phyloP scores from a whole-genome alignment of 257 asterid species.

The Scutellaria minor region DNA sequence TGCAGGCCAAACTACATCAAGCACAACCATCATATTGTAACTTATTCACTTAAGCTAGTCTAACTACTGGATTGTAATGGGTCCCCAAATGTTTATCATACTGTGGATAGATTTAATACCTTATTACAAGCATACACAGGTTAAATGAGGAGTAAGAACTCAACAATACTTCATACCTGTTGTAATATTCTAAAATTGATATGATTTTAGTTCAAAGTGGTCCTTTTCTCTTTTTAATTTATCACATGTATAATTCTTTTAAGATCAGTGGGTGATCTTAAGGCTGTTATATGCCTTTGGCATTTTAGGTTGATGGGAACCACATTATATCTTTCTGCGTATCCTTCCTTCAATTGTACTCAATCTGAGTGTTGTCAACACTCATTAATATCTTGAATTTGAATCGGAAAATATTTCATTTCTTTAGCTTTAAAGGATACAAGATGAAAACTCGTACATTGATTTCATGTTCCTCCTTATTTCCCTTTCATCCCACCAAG shows the following conservation, averaged over 20 bases:
- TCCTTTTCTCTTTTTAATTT: neutral
- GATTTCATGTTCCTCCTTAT: neutral
- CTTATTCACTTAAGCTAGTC: too few species aligned
- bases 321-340: neutral
- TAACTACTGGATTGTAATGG: too few species aligned
- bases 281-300: neutral
- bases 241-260: neutral
- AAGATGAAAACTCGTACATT: neutral
- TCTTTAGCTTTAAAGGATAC: constrained; percentile 6
- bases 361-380: neutral
- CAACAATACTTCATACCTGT: neutral
- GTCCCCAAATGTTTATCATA: neutral
- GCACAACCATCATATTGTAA: too few species aligned
- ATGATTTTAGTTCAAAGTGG: neutral
- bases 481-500: constrained; percentile 2
- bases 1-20: too few species aligned
- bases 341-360: neutral
- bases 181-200: neutral
- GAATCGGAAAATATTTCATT: neutral
- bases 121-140: constrained; percentile 1
- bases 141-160: constrained; percentile 17
- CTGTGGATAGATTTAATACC: constrained; percentile 5
- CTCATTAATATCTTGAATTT: neutral
- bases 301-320: neutral
- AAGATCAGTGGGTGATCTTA: neutral